phyloP scores from a whole-genome alignment of 257 asterid species.

The Solanum ossicruentum region DNA sequence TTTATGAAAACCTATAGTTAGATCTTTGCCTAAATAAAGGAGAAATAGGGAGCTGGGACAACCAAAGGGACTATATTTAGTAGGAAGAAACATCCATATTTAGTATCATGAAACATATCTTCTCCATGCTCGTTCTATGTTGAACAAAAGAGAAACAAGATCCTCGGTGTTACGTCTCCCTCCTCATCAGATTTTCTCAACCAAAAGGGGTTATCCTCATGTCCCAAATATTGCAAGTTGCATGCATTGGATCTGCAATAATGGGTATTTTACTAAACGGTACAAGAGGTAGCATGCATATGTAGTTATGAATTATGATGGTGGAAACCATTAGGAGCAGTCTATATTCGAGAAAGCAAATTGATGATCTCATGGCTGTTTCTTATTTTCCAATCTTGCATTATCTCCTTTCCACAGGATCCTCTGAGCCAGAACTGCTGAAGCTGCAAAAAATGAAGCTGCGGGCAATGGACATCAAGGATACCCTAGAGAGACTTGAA shows the following conservation, averaged over 20 bases:
- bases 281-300: background rate
- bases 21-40: background rate
- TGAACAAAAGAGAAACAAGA: background rate
- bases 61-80: background rate
- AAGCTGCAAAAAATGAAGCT: conserved; percentile 51
- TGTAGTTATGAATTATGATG: background rate
- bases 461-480: conserved; percentile 51
- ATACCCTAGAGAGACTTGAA: conserved; percentile 52
- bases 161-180: background rate
- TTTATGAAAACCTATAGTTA: background rate
- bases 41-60: background rate
- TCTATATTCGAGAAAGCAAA: background rate
- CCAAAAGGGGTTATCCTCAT: background rate
- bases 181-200: background rate
- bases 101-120: background rate
- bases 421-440: conserved; percentile 32
- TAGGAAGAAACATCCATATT: background rate
- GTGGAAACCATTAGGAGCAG: background rate
- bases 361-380: background rate
- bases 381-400: background rate
- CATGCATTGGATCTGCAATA: background rate
- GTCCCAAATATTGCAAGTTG: background rate
- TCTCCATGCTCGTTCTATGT: background rate
- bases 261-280: background rate
- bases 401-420: conserved; percentile 20